Evolutionary conservation across 352 stramenopile species (phyloP), one percentile per base, ranked within the genome.

Genomic region (Globisporangium apiculatum): DNA sequence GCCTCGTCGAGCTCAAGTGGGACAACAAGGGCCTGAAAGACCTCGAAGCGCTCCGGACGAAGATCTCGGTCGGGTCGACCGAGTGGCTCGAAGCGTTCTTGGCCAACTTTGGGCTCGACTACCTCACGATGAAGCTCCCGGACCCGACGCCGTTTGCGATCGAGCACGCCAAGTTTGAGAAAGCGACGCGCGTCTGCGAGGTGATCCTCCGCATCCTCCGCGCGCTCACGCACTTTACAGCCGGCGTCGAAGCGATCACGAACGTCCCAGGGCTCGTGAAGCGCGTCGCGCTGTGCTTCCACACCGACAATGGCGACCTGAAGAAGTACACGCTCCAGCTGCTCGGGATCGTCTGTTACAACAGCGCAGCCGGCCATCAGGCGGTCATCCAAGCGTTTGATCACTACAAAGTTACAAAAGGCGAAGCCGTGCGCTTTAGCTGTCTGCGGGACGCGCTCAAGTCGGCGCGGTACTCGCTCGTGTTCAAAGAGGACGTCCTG

Each of bases 401-500:
- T 12, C 76, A 94, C 45, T 94, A 91, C 65, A 89, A 91, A 62
- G 81, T 89, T 43, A 86, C 75, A 24, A 94, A 94, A 55, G 83
- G 83, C 17, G 83, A 94, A 58, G 75, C 17, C 10, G 80, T 91
- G 49, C 81, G 83, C 49, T 94, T 94, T 58, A 89, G 77, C 56
- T 94, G 83, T 54, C 57, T 94, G 37, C 79, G 81, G 7, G 83
- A 94, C 63, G 83, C 83, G 35, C 71, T 94, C 36, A 88, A 86
- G 57, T 94, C 83, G 46, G 86, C 83, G 10, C 71, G 83, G 11
- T 94, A 94, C 62, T 89, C 80, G 49, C 65, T 94, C 3, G 76
- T 86, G n/a, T 94, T 94, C 71, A 94, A 94, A 53, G 83, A 94
- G 69, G 83, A 94, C 57, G 83, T 94, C 59, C 65, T 94, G 49